Evolutionary conservation across 31 red algal genomes (phyloP).

Genomic region (Porphyra umbilicalis): DNA sequence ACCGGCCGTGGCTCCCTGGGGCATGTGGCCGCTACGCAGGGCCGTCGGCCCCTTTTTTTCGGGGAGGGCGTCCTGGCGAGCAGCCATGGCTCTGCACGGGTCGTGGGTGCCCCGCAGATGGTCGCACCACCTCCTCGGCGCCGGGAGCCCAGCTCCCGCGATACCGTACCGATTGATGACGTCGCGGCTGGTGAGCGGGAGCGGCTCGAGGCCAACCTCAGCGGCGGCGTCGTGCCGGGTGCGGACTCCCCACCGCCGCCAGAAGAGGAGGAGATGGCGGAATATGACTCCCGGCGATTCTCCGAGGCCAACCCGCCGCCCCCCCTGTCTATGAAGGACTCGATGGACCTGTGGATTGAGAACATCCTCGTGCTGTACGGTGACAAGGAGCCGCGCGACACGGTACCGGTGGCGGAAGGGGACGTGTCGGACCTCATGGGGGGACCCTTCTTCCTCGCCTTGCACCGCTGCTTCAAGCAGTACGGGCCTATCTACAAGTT

Average conservation of each 20-base stretch:
- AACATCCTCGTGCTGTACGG: constrained; percentile 49
- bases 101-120: no score
- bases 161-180: background rate
- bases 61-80: background rate
- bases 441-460: constrained; percentile 55
- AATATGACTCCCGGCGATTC: background rate
- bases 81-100: no score
- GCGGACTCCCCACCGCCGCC: background rate
- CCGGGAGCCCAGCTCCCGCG: background rate
- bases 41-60: background rate
- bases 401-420: constrained; percentile 42
- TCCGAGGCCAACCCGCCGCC: constrained; percentile 6
- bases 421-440: constrained; percentile 41
- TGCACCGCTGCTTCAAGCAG: constrained; percentile 46
- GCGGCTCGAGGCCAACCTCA: background rate
- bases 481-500: constrained; percentile 70
- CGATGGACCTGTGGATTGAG: constrained; percentile 11
- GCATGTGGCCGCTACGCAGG: no score
- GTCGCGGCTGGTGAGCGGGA: background rate
- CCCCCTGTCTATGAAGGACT: constrained; percentile 15
- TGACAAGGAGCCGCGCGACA: constrained; percentile 31
- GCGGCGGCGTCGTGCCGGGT: background rate
- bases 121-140: background rate
- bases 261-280: background rate
- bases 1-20: no score